phyloP scores from a whole-genome alignment of 2,329 filamentous ascomycete genomes.

The Penicillium hordei region DNA sequence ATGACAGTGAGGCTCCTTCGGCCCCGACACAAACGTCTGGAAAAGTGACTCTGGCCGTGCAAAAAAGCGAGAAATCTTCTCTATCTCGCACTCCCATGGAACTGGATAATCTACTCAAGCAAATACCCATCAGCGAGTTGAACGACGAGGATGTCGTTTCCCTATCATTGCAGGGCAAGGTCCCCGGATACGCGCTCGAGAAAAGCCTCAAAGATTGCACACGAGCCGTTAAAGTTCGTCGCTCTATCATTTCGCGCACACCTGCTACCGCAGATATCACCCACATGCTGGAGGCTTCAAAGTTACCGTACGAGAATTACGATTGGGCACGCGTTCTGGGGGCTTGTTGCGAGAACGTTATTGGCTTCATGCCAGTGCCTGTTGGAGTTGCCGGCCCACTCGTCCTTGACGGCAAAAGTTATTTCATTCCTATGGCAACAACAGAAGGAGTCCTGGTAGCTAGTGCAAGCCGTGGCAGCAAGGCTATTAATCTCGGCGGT shows the following conservation, averaged over 20 bases:
- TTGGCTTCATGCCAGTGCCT: not conserved
- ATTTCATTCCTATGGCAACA: no score
- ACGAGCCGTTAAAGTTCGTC: not conserved
- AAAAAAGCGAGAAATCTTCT: no score
- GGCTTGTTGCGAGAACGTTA: not conserved
- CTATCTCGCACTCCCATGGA: not conserved
- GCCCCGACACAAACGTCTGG: fast-evolving
- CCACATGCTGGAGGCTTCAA: fast-evolving
- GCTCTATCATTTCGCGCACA: not conserved
- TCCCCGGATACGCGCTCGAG: not conserved
- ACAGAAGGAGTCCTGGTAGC: no score
- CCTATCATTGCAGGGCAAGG: not conserved
- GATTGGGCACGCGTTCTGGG: not conserved
- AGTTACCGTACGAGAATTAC: not conserved
- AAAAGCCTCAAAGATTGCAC: not conserved
- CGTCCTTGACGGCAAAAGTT: not conserved
- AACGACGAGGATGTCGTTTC: not conserved
- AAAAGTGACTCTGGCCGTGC: not conserved
- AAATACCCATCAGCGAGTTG: not conserved
- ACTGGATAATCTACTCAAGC: not conserved
- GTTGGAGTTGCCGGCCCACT: not conserved
- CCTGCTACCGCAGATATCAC: not conserved
- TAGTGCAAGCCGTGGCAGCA: no score
- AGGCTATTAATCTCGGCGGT: no score
- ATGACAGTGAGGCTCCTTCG: not conserved